Conservation (phyloP, 176 grass and related monocot genomes). For the Rhynchospora breviuscula region DNA sequence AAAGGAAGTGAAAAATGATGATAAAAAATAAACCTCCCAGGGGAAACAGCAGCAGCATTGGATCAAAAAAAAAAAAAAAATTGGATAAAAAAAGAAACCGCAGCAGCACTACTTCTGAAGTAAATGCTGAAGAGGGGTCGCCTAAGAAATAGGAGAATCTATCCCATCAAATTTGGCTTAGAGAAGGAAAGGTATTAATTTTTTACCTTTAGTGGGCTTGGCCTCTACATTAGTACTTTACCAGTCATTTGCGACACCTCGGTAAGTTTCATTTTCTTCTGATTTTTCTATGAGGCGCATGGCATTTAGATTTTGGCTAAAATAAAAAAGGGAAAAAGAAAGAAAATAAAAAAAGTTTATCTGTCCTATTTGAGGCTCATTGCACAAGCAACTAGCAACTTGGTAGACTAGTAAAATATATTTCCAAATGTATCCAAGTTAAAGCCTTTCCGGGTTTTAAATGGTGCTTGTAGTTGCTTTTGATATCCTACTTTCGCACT, state of each 20-base stretch:
- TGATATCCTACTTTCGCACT: background rate
- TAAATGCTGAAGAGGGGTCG: background rate
- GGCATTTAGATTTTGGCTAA: background rate
- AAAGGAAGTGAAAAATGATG: background rate
- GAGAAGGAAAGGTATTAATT: conserved; percentile 14
- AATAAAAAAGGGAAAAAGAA: no score
- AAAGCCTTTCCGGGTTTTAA: background rate
- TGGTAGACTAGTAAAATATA: background rate
- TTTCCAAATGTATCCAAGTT: background rate
- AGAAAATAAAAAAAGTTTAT: background rate
- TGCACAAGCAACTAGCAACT: background rate
- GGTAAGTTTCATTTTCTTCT: background rate
- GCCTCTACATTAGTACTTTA: no score
- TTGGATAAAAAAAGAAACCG: background rate
- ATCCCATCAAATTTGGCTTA: conserved; percentile 6
- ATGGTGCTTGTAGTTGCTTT: background rate
- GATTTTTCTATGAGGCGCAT: background rate
- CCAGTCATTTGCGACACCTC: background rate
- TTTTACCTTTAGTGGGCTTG: background rate
- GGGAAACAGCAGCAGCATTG: background rate
- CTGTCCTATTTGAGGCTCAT: no score
- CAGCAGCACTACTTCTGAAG: no score
- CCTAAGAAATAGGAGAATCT: conserved; percentile 8
- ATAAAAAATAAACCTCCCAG: background rate
- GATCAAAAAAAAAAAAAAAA: no score